Percentiles rank a stretch among this genome's conserved stretches.
phyloP scores from a whole-genome alignment of 768 basidiomycete genomes.

The Rhizopogon rudus region DNA sequence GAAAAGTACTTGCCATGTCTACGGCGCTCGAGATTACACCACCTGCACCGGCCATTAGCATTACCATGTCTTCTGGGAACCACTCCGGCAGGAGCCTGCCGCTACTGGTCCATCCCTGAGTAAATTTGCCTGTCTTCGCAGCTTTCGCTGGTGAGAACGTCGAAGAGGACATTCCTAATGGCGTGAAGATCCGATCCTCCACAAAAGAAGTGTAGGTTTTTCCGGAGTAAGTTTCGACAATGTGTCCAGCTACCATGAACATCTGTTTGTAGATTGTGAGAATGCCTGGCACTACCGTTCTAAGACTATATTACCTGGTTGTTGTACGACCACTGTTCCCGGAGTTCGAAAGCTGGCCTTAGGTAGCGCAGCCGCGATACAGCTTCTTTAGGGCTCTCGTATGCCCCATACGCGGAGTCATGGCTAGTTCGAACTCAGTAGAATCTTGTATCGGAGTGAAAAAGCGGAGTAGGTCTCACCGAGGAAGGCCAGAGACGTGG shows the following conservation, averaged over 20 bases:
- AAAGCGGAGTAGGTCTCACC: slow-evolving; percentile 16
- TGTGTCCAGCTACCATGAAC: slow-evolving; percentile 30
- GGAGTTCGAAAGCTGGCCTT: slow-evolving; percentile 28
- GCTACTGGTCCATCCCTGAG: slow-evolving; percentile 27
- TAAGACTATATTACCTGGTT: slow-evolving; percentile 25
- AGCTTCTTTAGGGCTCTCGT: slow-evolving; percentile 21
- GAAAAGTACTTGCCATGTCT: slow-evolving; percentile 34
- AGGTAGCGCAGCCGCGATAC: slow-evolving; percentile 24
- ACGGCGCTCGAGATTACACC: slow-evolving; percentile 38
- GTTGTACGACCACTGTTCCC: slow-evolving; percentile 34
- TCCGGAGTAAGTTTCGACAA: slow-evolving; percentile 30
- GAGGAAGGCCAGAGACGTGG: slow-evolving; percentile 37
- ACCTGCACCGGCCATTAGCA: slow-evolving; percentile 32
- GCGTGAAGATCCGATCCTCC: slow-evolving; percentile 33
- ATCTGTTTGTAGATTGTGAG: slow-evolving; percentile 24
- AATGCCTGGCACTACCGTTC: not conserved
- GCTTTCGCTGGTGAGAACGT: slow-evolving; percentile 34
- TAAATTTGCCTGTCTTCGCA: slow-evolving; percentile 23
- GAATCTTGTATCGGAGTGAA: not conserved
- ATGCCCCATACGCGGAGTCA: slow-evolving; percentile 25
- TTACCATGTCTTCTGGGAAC: slow-evolving; percentile 20
- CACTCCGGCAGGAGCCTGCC: slow-evolving; percentile 30
- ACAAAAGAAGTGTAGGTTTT: slow-evolving; percentile 35
- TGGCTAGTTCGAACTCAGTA: slow-evolving; percentile 18
- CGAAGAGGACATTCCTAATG: slow-evolving; percentile 36